phyloP scores from a whole-genome alignment of 2,329 filamentous ascomycete genomes.

The Verticillium longisporum region DNA sequence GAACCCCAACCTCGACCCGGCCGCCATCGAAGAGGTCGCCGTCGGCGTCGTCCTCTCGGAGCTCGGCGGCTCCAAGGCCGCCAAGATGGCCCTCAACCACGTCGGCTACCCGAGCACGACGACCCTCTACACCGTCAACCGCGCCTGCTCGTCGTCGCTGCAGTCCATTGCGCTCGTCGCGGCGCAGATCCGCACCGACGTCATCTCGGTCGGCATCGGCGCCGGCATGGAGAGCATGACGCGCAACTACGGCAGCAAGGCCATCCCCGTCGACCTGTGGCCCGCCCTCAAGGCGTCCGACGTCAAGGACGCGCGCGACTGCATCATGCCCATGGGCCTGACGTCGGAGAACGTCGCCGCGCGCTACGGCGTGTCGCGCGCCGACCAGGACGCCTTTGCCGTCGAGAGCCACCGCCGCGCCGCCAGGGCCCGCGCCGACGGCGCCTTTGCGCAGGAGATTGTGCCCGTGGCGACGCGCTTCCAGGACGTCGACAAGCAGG shows the following conservation, averaged over 20 bases:
- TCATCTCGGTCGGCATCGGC: constrained; percentile 68
- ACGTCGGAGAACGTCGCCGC: constrained; percentile 84
- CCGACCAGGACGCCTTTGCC: constrained; percentile 80
- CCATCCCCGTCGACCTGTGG: constrained; percentile 82
- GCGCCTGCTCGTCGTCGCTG: constrained; percentile 75
- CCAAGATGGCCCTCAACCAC: constrained; percentile 84
- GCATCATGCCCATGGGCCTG: constrained; percentile 90
- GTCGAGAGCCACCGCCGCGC: constrained; percentile 69
- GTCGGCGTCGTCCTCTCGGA: constrained; percentile 88
- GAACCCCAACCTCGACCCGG: constrained; percentile 65
- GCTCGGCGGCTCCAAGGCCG: constrained; percentile 84
- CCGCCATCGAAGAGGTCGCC: constrained; percentile 69
- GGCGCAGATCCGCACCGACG: constrained; percentile 66
- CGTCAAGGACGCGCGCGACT: constrained; percentile 68
- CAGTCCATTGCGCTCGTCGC: constrained; percentile 70
- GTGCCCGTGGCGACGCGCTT: constrained; percentile 69
- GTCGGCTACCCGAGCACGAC: constrained; percentile 68
- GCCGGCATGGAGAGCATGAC: constrained; percentile 98
- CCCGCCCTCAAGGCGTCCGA: constrained; percentile 58
- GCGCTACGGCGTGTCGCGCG: constrained; percentile 65
- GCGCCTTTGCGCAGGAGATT: constrained; percentile 72
- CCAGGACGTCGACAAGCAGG: constrained; percentile 57
- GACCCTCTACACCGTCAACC: constrained; percentile 79
- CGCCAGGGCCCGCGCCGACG: constrained; percentile 58
- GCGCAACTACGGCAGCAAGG: constrained; percentile 74